These are phyloP conservation scores for Austroboletus eburneus DNA, from an alignment of 768 basidiomycete species.

Conservation along the genomic window DNA sequence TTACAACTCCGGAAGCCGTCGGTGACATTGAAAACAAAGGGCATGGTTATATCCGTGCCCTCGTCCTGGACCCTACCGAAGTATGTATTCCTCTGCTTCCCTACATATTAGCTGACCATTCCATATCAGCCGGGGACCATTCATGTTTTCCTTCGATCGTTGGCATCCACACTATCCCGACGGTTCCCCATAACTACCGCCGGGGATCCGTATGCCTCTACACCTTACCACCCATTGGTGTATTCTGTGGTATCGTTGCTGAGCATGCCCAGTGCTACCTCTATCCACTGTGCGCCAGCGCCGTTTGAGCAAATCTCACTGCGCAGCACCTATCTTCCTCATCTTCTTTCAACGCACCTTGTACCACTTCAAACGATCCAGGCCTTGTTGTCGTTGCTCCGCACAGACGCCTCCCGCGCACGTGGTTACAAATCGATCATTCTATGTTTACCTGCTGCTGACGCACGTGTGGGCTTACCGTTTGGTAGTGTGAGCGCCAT, in stretches of 20 bases:
- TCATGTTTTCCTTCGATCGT: conserved; percentile 73
- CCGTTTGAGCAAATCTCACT: conserved; percentile 72
- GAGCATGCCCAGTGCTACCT: conserved; percentile 48
- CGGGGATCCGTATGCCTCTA: conserved; percentile 77
- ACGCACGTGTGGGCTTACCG: conserved; percentile 72
- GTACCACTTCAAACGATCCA: conserved; percentile 76
- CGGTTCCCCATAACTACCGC: conserved; percentile 74
- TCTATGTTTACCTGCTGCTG: conserved; percentile 69
- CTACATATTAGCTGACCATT: conserved; percentile 4
- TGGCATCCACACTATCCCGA: conserved; percentile 74
- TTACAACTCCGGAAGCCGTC: conserved; percentile 63
- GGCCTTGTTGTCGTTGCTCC: conserved; percentile 70
- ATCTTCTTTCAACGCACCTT: conserved; percentile 70
- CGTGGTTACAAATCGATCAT: conserved; percentile 48
- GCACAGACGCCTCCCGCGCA: conserved; percentile 56
- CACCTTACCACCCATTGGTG: conserved; percentile 63
- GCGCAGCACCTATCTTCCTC: conserved; percentile 58
- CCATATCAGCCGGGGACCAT: conserved; percentile 60
- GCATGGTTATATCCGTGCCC: conserved; percentile 74
- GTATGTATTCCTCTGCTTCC: conserved; percentile 35
- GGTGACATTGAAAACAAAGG: conserved; percentile 58
- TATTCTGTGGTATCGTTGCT: conserved; percentile 77
- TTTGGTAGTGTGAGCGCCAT: conserved; percentile 63
- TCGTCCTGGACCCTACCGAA: conserved; percentile 77
- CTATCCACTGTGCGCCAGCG: conserved; percentile 37